Base-by-base conservation (phyloP, 2,329 filamentous ascomycete species). In the Mycosphaerella sp. region DNA sequence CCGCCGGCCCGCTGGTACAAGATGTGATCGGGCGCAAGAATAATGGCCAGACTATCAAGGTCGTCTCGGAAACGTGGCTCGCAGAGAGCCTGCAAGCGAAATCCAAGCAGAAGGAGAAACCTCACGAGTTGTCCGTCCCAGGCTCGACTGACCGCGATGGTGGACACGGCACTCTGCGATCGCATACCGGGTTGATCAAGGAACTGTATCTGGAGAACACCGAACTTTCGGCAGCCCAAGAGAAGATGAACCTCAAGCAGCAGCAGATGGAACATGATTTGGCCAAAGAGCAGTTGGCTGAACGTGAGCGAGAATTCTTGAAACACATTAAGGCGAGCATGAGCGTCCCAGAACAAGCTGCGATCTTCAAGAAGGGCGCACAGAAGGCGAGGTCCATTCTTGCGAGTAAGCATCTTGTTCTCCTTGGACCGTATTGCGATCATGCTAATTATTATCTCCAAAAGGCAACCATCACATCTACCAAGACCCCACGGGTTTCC, bases 401-500 rank as follows among this genome's bases (percentile, higher is more conserved):
- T 10, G 30, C 30, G 13, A 34, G 30, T 34, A n/a, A 34, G 30
- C 13, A 8, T 12, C 30, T n/a, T 34, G 10, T 12, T 4, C 4
- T 12, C 13, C 30, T 34, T 10, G 1, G 13, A 12, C 30, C 13
- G 30, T 34, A n/a, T 34, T 12, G 10, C 13, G 30, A 34, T 34
- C 30, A 34, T 34, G 13, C 13, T 34, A 16, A 46, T 50, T 59
- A 34, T 52, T 46, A 16, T 1, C 18, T 30, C 28, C 32, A 9
- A 41, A 51, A 84, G 82, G 74, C 30, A 71, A 80, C n/a, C 80
- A 82, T 62, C 81, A 81, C 53, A 67, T 86, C 54, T 89, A 85
- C 67, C 70, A 68, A 14, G 87, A 93, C 64, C 49, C 61, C 2
- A 77, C 76, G 0, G 78, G 76, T 42, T 87, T 88, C 64, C 66